Evolutionary conservation across 805 yeast genomes (phyloP), one percentile per base, ranked within the genome.

Genomic region (Myxozyma lipomycoides): DNA sequence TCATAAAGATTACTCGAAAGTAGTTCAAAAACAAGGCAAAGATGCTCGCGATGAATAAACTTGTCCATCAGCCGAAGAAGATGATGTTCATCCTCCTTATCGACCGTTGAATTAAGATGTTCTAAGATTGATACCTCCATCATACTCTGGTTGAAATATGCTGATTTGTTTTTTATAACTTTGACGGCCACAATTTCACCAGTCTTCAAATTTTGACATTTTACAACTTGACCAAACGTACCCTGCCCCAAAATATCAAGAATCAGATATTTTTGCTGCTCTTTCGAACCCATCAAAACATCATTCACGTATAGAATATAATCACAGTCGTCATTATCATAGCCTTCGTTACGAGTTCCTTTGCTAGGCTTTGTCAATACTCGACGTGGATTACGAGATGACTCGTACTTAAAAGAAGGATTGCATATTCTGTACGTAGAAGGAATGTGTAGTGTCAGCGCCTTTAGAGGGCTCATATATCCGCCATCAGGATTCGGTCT

Each of bases 191-290:
- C 86, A 19, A 91, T 79, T 55, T 87, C 91, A 64, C 88, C 93
- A 41, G 89, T 86, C 36, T 77, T 66, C 63, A 84, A 71, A 63
- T 78, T 78, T 66, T 87, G 95, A 69, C 97, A 91, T 70, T 91
- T 93, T 38, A 90, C 95, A 42, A 93, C 99, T 70, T 93, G 98
- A 7, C 98, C 98, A 74, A 93, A 93, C 1, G 98, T 90, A 2
- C 99, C 99, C 55, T 90, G 91, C 0, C 99, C 99, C 38, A 93
- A 70, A 15, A 93, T 75, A 67, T 91, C 98, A 51, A 93, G 71
- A 3, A 93, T 96, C 62, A 93, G 75, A 65, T 58, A 56, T 48
- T 53, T 49, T 23, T 51, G 85, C 48, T 90, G 75, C 51, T 87
- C 90, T 58, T 86, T 93, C 60, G 84, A 87, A 2, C 80, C 75